Conservation (phyloP, 1,139 yeast species). For the Torulaspora globosa region DNA sequence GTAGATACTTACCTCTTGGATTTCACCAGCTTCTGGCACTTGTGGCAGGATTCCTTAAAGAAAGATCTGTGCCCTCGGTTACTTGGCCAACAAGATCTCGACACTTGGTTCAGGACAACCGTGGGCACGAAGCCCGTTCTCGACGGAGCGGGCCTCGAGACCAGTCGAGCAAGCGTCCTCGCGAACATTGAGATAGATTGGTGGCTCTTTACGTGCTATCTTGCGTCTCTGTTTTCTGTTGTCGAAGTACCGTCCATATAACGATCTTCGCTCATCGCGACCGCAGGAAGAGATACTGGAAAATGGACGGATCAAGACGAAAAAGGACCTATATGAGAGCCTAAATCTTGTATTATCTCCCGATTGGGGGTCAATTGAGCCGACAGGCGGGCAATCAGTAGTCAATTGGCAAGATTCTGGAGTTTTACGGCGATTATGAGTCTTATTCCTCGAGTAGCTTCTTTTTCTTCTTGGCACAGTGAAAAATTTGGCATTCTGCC, state of each 20-base stretch:
- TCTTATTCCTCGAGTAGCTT: not conserved
- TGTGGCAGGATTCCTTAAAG: slow-evolving; percentile 16
- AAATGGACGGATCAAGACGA: not conserved
- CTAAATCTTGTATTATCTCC: not conserved
- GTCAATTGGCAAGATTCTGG: not conserved
- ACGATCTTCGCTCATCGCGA: not conserved
- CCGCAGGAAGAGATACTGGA: not conserved
- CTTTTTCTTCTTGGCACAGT: slow-evolving; percentile 1
- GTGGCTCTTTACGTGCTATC: not conserved
- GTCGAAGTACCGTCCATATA: not conserved
- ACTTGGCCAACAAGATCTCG: not conserved
- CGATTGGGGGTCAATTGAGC: not conserved
- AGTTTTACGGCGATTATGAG: not conserved
- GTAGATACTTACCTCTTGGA: slow-evolving; percentile 13
- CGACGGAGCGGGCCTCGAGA: not conserved
- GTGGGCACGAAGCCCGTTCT: not conserved
- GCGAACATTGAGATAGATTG: slow-evolving; percentile 2
- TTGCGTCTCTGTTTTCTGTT: not conserved
- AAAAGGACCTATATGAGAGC: not conserved
- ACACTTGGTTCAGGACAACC: not conserved
- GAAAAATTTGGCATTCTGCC: slow-evolving; percentile 2
- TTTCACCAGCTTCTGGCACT: slow-evolving; percentile 16
- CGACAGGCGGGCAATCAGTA: not conserved
- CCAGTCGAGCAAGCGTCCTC: slow-evolving; percentile 2
- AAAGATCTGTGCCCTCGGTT: slow-evolving; percentile 4